These are phyloP conservation scores for Senna tora DNA, from an alignment of 306 rosid genomes.

Conservation along the genomic window DNA sequence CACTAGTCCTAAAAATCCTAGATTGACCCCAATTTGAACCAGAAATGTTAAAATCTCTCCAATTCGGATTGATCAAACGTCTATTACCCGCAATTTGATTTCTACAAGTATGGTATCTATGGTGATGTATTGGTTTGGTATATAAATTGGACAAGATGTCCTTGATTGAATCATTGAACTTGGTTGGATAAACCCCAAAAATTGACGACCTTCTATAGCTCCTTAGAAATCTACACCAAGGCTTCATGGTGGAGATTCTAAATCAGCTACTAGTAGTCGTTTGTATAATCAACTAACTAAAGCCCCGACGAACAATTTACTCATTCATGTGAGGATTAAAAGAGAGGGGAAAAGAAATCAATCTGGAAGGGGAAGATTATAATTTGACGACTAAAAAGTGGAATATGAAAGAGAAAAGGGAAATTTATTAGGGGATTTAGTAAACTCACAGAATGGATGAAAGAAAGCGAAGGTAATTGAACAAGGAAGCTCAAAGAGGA, in stretches of 20 bases:
- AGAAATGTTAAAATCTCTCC: slow-evolving; percentile 57
- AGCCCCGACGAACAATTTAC: slow-evolving; percentile 38
- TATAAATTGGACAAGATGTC: slow-evolving; percentile 42
- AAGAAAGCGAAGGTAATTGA: neutral
- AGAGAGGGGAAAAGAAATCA: neutral
- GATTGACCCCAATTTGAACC: slow-evolving; percentile 53
- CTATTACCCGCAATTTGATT: slow-evolving; percentile 47
- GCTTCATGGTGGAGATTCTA: slow-evolving; percentile 76
- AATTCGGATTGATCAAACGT: slow-evolving; percentile 49
- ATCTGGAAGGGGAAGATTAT: neutral
- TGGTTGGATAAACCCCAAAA: slow-evolving; percentile 52
- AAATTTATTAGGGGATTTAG: neutral
- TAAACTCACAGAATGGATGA: neutral
- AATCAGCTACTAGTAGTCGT: slow-evolving; percentile 64
- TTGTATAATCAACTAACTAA: slow-evolving; percentile 41
- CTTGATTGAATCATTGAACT: slow-evolving; percentile 37
- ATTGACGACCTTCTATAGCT: slow-evolving; percentile 51
- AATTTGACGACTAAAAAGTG: neutral
- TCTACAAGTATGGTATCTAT: slow-evolving; percentile 40
- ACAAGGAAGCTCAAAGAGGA: neutral
- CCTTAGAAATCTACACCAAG: slow-evolving; percentile 64
- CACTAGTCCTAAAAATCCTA: slow-evolving; percentile 45
- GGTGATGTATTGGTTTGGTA: slow-evolving; percentile 28
- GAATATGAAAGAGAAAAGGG: neutral
- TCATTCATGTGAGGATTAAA: no score